phyloP scores from a whole-genome alignment of 306 rosid species.

The Vigna hirtella region DNA sequence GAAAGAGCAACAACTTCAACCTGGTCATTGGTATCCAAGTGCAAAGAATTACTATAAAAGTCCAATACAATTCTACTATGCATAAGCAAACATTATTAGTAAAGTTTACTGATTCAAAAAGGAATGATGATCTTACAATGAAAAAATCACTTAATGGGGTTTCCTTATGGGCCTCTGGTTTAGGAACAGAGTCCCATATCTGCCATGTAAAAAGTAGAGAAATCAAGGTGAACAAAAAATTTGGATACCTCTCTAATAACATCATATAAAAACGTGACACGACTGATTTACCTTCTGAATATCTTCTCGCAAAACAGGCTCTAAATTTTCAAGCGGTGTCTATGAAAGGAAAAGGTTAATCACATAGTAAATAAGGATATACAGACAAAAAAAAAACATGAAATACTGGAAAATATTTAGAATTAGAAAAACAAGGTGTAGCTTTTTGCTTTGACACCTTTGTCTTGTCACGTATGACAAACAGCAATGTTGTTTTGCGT shows the following conservation, averaged over 20 bases:
- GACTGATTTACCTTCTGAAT: slow-evolving; percentile 71
- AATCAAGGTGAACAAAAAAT: slow-evolving; percentile 25
- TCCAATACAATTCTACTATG: neutral
- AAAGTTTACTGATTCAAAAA: slow-evolving; percentile 24
- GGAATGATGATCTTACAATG: slow-evolving; percentile 60
- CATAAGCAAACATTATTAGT: neutral
- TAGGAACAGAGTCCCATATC: slow-evolving; percentile 96
- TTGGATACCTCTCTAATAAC: neutral
- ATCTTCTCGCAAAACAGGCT: slow-evolving; percentile 88
- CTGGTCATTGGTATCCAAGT: slow-evolving; percentile 55
- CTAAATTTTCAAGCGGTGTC: slow-evolving; percentile 93
- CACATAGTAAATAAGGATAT: slow-evolving; percentile 31
- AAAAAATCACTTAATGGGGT: slow-evolving; percentile 89
- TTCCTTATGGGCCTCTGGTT: slow-evolving; percentile 78
- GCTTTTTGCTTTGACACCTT: slow-evolving; percentile 58
- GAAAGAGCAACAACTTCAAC: slow-evolving; percentile 93
- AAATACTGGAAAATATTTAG: neutral
- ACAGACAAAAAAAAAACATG: neutral
- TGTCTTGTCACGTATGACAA: slow-evolving; percentile 94
- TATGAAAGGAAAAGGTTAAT: slow-evolving; percentile 41
- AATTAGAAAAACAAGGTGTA: slow-evolving; percentile 7
- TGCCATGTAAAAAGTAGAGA: slow-evolving; percentile 47
- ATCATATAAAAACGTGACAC: slow-evolving; percentile 29
- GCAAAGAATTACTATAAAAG: slow-evolving; percentile 33
- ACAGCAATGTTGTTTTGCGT: slow-evolving; percentile 87